Base-by-base conservation (phyloP, 805 yeast species). In the Hanseniaspora opuntiae region DNA sequence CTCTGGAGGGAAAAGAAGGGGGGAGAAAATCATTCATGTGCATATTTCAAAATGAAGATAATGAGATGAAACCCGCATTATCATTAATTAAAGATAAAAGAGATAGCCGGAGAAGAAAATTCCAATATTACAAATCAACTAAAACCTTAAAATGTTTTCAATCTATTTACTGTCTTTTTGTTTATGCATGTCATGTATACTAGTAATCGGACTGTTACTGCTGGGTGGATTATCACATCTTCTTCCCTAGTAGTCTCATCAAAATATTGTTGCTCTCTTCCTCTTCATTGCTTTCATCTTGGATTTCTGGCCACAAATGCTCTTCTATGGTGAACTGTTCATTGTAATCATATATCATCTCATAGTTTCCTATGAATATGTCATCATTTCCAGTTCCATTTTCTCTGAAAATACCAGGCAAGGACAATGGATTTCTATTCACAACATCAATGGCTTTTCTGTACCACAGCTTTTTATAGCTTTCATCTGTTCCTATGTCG, bases 401-500 rank as follows among this genome's bases (percentile, higher is more conserved):
- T 9, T 85, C 86, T 65, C 95, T 76, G 17, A 88, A 88, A 17
- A 88, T 75, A 35, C 89, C 96, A 2, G 97, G 97, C n/a, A 53
- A 33, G 3, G 30, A 8, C 55, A 87, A 74, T 1, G 78, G 71
- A 59, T 84, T 79, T 22, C 41, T 36, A 16, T 42, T 47, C 2
- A 72, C 72, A 17, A 84, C 72, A 61, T 77, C 77, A 3, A 47
- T n/a, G 5, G 47, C 52, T 24, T 47, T 47, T 59, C 93, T 75
- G 61, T 78, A 79, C 96, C 96, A 88, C 28, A 86, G 75, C 60
- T 79, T 76, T 65, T 87, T 81, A 16, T 96, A 96, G 56, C 81
- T 83, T 50, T 81, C 87, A 63, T 88, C 94, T 0, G 95, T 86
- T 6, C 95, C 95, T 51, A 87, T 68, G 63, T 88, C 97, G 55